A percentile compares a stretch with the other conserved stretches of the same genome.
Evolutionary conservation across 2,329 filamentous ascomycete species (phyloP).

Genomic region (Paracoccidioides lutzii): DNA sequence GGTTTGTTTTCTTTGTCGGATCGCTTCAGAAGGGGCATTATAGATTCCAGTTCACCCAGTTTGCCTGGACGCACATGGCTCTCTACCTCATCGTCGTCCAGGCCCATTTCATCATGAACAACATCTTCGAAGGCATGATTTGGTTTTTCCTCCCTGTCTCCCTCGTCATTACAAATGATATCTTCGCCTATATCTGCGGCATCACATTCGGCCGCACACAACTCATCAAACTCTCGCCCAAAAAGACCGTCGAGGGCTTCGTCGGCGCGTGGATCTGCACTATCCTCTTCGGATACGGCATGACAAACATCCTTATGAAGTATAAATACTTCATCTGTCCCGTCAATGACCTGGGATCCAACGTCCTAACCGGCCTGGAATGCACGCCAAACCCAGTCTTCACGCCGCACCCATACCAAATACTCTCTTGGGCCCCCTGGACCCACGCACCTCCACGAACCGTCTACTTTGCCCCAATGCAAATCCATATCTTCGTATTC

Average conservation of each 20-base stretch:
- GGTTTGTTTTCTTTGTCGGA: constrained; percentile 95
- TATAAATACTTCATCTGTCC: constrained; percentile 98
- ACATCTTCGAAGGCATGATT: constrained; percentile 98
- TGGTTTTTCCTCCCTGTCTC: constrained; percentile 97
- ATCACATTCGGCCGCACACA: constrained; percentile 95
- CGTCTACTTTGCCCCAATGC: constrained; percentile 72
- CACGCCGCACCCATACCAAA: constrained; percentile 57
- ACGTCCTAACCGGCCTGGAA: constrained; percentile 77
- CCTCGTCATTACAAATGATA: constrained; percentile 96
- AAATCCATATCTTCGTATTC: constrained; percentile 81
- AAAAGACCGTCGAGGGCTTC: constrained; percentile 98
- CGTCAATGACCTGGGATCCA: constrained; percentile 89
- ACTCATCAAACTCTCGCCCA: constrained; percentile 93
- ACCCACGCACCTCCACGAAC: constrained; percentile 38
- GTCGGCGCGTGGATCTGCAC: constrained; percentile 94
- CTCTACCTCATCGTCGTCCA: constrained; percentile 95
- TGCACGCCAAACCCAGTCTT: constrained; percentile 91
- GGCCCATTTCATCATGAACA: constrained; percentile 99
- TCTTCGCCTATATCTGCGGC: constrained; percentile 94
- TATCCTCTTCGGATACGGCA: constrained; percentile 64
- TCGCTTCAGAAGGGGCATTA: constrained; percentile 93
- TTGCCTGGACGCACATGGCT: constrained; percentile 99
- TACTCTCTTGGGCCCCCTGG: constrained; percentile 60
- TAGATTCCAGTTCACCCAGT: constrained; percentile 97
- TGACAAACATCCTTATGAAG: constrained; percentile 73